Percentiles rank a stretch among this genome's conserved stretches.
Evolutionary conservation across 1,139 yeast species (phyloP).

Genomic region (Casaregolazyma suthepensis): DNA sequence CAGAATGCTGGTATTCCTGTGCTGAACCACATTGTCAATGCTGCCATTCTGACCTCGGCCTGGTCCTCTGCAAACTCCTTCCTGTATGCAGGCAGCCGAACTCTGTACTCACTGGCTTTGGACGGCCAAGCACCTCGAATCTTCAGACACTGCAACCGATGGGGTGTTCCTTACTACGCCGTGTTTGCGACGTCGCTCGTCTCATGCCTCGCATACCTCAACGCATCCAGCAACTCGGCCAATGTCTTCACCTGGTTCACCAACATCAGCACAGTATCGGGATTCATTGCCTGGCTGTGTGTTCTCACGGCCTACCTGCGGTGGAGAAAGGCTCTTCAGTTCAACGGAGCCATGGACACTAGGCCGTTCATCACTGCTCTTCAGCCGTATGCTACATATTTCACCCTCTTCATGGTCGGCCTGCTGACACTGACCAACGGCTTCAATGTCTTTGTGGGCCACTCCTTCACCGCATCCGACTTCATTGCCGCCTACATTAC

Average conservation of each 20-base stretch:
- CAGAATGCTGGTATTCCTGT: slow-evolving; percentile 48
- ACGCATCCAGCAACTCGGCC: slow-evolving; percentile 41
- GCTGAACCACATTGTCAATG: slow-evolving; percentile 59
- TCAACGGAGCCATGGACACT: slow-evolving; percentile 23
- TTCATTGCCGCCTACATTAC: slow-evolving; percentile 52
- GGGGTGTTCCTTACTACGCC: slow-evolving; percentile 41
- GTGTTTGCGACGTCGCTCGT: slow-evolving; percentile 29
- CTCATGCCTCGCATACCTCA: slow-evolving; percentile 38
- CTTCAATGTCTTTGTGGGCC: slow-evolving; percentile 53
- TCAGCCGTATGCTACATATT: slow-evolving; percentile 45
- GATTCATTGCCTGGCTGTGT: slow-evolving; percentile 42
- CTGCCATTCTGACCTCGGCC: slow-evolving; percentile 58
- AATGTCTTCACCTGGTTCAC: slow-evolving; percentile 43
- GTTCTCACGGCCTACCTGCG: slow-evolving; percentile 43
- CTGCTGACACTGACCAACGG: slow-evolving; percentile 63
- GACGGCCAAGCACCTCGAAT: slow-evolving; percentile 46
- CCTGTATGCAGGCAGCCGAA: slow-evolving; percentile 37
- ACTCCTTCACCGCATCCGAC: slow-evolving; percentile 43
- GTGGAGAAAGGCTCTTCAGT: slow-evolving; percentile 47
- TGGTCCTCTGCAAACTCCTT: slow-evolving; percentile 41
- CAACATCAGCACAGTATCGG: slow-evolving; percentile 40
- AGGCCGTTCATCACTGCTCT: slow-evolving; percentile 40
- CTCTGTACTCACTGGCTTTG: slow-evolving; percentile 38
- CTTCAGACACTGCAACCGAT: slow-evolving; percentile 37
- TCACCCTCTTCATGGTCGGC: slow-evolving; percentile 40